Percentiles rank a stretch among this genome's conserved stretches.
Evolutionary conservation across 208 protist species (phyloP).

Genomic region (Leishmania turanica): DNA sequence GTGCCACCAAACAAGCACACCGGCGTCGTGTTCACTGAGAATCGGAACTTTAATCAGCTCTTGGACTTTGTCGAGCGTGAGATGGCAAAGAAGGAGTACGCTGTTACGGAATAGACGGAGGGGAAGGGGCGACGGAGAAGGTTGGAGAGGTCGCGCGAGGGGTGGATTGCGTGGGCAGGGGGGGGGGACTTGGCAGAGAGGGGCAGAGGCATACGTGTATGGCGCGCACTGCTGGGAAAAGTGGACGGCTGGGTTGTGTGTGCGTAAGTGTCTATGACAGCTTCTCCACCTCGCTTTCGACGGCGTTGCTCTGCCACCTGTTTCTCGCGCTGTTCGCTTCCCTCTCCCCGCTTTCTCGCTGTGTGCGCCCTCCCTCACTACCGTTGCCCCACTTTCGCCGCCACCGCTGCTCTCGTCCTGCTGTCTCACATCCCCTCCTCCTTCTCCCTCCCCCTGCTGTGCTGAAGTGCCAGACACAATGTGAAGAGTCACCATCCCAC

Average conservation of each 20-base stretch:
- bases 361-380: background rate
- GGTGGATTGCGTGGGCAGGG: background rate
- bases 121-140: background rate
- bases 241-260: background rate
- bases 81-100: background rate
- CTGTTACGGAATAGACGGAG: background rate
- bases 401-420: background rate
- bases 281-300: background rate
- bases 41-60: conserved; percentile 31
- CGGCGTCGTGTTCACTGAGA: conserved; percentile 32
- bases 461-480: background rate
- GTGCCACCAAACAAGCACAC: conserved; percentile 37
- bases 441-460: background rate
- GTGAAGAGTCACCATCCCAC: background rate
- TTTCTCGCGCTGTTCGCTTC: background rate
- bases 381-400: background rate
- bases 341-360: background rate
- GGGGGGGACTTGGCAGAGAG: background rate
- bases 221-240: background rate
- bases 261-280: background rate
- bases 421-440: background rate
- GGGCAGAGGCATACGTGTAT: background rate
- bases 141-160: background rate
- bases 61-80: conserved; percentile 29
- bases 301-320: background rate